Evolutionary conservation across 2,329 filamentous ascomycete genomes (phyloP).

Genomic region (Bisporella sp.): DNA sequence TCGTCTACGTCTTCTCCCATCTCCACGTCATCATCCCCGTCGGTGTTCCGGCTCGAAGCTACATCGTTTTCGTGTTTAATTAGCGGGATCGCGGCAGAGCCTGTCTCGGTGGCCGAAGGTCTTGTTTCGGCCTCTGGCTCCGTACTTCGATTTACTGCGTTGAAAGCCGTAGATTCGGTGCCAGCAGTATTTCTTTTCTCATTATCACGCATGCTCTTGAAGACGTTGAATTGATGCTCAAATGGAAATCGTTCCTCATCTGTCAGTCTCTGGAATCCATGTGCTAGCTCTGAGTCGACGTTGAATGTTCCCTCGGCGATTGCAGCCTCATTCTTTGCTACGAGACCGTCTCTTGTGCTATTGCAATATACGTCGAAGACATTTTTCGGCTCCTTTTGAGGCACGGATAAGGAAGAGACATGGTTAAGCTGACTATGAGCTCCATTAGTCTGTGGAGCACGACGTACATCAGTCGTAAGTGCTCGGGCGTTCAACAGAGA

Average conservation of each 20-base stretch:
- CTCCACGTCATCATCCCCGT: slow-evolving; percentile 25
- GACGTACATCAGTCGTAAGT: neutral
- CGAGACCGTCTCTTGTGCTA: slow-evolving; percentile 19
- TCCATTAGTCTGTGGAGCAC: neutral
- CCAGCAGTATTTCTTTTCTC: slow-evolving; percentile 14
- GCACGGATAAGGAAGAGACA: neutral
- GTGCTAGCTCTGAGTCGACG: slow-evolving; percentile 21
- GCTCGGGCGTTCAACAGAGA: slow-evolving; percentile 14
- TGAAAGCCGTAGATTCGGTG: slow-evolving; percentile 15
- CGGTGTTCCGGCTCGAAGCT: neutral
- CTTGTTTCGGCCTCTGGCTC: neutral
- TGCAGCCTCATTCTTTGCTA: slow-evolving; percentile 16
- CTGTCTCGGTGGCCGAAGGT: no score
- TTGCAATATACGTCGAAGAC: slow-evolving; percentile 25
- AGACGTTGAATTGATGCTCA: slow-evolving; percentile 20
- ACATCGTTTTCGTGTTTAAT: no score
- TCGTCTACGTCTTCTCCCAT: slow-evolving; percentile 30
- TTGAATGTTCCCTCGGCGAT: slow-evolving; percentile 21
- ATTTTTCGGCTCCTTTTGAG: slow-evolving; percentile 13
- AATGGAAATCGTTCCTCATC: slow-evolving; percentile 15
- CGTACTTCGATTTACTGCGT: slow-evolving; percentile 14
- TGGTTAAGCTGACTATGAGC: neutral
- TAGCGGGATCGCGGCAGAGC: no score
- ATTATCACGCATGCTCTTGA: slow-evolving; percentile 20
- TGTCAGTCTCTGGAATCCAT: slow-evolving; percentile 21